Conservation (phyloP, 495 filamentous ascomycete genomes). For the Aspergillus ostianus region DNA sequence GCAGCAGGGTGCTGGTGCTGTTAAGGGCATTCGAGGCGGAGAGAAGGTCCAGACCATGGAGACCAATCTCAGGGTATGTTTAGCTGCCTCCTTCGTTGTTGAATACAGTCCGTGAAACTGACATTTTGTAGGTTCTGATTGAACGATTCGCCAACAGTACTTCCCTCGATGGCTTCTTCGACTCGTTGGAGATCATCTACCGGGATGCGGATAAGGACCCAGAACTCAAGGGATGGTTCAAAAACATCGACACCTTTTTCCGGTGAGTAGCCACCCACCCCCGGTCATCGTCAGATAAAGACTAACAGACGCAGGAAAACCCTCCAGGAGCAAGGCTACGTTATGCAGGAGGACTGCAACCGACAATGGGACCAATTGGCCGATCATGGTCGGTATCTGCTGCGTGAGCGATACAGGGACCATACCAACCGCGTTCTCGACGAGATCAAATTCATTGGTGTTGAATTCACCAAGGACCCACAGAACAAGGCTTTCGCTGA, state of each 20-base stretch:
- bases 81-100: neutral
- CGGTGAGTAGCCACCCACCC: slow-evolving; percentile 39
- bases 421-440: slow-evolving; percentile 87
- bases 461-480: slow-evolving; percentile 85
- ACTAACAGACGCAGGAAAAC: slow-evolving; percentile 52
- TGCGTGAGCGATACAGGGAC: slow-evolving; percentile 81
- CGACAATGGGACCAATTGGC: slow-evolving; percentile 81
- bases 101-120: slow-evolving; percentile 34
- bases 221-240: slow-evolving; percentile 89
- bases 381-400: slow-evolving; percentile 82
- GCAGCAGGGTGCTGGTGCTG: slow-evolving; percentile 59
- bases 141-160: slow-evolving; percentile 97
- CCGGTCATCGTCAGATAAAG: neutral
- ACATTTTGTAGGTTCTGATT: slow-evolving; percentile 67
- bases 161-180: slow-evolving; percentile 80
- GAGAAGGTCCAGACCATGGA: slow-evolving; percentile 66
- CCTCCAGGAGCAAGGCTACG: slow-evolving; percentile 84
- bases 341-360: slow-evolving; percentile 80
- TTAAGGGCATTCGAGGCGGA: slow-evolving; percentile 66
- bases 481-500: slow-evolving; percentile 77
- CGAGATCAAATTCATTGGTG: slow-evolving; percentile 83
- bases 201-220: slow-evolving; percentile 86
- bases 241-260: slow-evolving; percentile 69
- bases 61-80: slow-evolving; percentile 70
- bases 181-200: slow-evolving; percentile 84